Base-by-base conservation (phyloP, 2,329 filamentous ascomycete genomes). In the Fusarium gaditjirri region DNA sequence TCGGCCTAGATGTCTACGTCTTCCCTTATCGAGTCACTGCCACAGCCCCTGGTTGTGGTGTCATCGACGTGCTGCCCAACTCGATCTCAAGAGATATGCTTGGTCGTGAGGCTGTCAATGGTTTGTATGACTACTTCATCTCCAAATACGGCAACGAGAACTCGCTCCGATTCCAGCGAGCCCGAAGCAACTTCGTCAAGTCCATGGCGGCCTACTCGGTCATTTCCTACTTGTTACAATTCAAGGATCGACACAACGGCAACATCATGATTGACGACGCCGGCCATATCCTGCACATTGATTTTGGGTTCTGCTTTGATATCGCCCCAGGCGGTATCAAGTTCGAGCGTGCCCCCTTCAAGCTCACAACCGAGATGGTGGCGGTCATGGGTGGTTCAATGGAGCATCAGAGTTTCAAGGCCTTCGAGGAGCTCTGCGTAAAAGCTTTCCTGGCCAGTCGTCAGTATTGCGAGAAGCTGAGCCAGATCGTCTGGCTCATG, bases 261-360 rank as follows among this genome's bases (percentile, higher is more conserved):
- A 99, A 99, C 85, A 99, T 99, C 85, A 99, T 99, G 97, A 91
- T 99, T 71, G 95, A 99, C 81, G 95, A 98, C 78, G 93, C 93
- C 1, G 96, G 97, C 8, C 96, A 99, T 83, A 97, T 99, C 78
- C 89, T 99, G 59, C 96, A 99, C 84, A 98, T 99, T 75, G 96
- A 99, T 81, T 99, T 99, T 79, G 96, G 96, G 14, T 99, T 99
- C 88, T 98, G 95, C 84, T 99, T 99, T 83, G 97, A 99, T 79
- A 98, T 99, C 76, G 96, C 95, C 3, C 96, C 96, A 0, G 96
- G 96, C 52, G 96, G 97, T 67, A 94, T 99, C 78, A 95, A 95
- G 76, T 99, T 99, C 79, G 96, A 99, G 85, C 92, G 96, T 29
- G 96, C 96, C 0, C 96, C 96, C 1, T 99, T 99, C 88, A 99